phyloP scores from a whole-genome alignment of 352 stramenopile genomes.

The Globisporangium middletonii region DNA sequence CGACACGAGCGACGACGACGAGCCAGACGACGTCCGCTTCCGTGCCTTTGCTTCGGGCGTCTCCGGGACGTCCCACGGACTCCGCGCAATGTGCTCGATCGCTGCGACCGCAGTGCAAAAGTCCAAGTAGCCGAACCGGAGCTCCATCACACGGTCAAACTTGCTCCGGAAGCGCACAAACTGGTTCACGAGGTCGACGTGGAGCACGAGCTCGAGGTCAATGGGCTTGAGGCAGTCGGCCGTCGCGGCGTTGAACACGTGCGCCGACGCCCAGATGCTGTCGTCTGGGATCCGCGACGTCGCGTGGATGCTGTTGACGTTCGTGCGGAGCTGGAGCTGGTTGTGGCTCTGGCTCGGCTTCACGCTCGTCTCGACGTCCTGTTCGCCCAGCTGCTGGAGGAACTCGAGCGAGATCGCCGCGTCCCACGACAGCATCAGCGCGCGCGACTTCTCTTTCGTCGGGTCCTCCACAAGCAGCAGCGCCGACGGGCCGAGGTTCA shows the following conservation, averaged over 20 bases:
- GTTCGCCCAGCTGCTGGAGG: conserved; percentile 30
- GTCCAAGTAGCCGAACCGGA: conserved; percentile 82
- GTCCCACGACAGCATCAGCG: conserved; percentile 82
- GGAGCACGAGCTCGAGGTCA: conserved; percentile 56
- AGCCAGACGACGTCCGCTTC: conserved; percentile 38
- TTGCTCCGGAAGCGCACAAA: conserved; percentile 64
- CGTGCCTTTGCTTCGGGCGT: conserved; percentile 9
- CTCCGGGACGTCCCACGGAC: conserved; percentile 13
- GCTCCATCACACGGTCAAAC: conserved; percentile 73
- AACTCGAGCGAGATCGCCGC: conserved; percentile 56
- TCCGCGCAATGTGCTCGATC: conserved; percentile 49
- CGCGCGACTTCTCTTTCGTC: conserved; percentile 57
- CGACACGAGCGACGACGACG: conserved; percentile 47
- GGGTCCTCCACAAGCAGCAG: conserved; percentile 74
- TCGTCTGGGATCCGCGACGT: conserved; percentile 70
- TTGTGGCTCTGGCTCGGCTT: conserved; percentile 21
- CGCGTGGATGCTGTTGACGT: conserved; percentile 64
- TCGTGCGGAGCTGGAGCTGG: conserved; percentile 56
- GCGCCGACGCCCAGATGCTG: conserved; percentile 50
- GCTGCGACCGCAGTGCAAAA: conserved; percentile 62
- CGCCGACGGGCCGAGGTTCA: conserved; percentile 59
- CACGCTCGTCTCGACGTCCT: conserved; percentile 8
- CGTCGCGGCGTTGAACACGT: conserved; percentile 26
- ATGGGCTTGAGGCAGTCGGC: conserved; percentile 80
- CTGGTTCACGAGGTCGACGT: conserved; percentile 52